phyloP scores from a whole-genome alignment of 164 flowering plant genomes.

The Saururus chinensis region DNA sequence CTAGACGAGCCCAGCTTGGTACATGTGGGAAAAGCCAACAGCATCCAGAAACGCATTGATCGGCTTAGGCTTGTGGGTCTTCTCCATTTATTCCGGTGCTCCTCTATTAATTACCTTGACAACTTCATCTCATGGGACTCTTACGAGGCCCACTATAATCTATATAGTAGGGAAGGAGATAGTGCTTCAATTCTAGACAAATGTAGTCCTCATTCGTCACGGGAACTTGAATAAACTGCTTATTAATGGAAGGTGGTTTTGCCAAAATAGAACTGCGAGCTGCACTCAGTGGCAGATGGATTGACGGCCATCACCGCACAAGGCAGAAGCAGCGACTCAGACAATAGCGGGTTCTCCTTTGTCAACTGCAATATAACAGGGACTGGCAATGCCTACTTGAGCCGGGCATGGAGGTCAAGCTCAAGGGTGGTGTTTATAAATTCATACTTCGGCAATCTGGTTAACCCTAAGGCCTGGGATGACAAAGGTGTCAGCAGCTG shows the following conservation, averaged over 20 bases:
- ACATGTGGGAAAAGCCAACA: too few species aligned
- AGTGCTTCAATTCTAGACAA: too few species aligned
- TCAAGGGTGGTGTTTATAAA: slow-evolving; percentile 11
- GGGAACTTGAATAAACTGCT: too few species aligned
- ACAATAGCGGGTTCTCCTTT: slow-evolving; percentile 9
- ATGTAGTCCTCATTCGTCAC: too few species aligned
- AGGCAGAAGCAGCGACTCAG: background rate
- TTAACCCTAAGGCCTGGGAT: slow-evolving; percentile 9
- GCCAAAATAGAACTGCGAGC: slow-evolving; percentile 1
- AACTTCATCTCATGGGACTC: too few species aligned
- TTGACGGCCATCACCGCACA: slow-evolving; percentile 9
- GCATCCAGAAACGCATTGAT: too few species aligned
- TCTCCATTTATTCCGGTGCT: too few species aligned
- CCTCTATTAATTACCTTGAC: too few species aligned
- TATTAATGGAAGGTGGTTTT: background rate
- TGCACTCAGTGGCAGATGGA: slow-evolving; percentile 7
- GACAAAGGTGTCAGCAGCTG: background rate
- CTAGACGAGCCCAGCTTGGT: too few species aligned
- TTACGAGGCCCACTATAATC: too few species aligned
- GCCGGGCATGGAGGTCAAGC: slow-evolving; percentile 12
- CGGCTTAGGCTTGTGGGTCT: too few species aligned
- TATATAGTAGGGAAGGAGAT: too few species aligned
- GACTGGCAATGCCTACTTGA: slow-evolving; percentile 1
- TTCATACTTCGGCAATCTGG: slow-evolving; percentile 1
- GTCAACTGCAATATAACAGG: slow-evolving; percentile 8